Conservation (phyloP, 495 filamentous ascomycete species). For the Corynascus novoguineensis region DNA sequence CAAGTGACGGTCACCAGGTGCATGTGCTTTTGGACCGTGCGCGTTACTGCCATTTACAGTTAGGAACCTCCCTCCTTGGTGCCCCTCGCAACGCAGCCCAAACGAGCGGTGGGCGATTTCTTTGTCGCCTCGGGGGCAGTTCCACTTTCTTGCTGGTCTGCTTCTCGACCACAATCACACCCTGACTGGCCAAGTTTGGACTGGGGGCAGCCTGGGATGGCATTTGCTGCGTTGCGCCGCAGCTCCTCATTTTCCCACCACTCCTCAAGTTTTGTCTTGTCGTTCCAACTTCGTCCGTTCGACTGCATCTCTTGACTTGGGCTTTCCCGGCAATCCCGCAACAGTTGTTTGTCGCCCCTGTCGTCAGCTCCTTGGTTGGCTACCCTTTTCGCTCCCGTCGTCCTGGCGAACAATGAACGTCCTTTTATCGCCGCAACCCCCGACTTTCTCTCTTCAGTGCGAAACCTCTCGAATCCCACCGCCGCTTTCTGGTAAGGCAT, state of each 20-base stretch:
- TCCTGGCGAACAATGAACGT: constrained; percentile 42
- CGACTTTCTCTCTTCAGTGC: constrained; percentile 73
- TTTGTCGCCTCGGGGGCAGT: neutral
- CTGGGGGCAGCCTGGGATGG: constrained; percentile 23
- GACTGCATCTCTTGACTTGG: neutral
- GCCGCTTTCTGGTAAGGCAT: constrained; percentile 62
- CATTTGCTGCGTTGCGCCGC: constrained; percentile 27
- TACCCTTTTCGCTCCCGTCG: neutral
- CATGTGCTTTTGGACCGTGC: constrained; percentile 6
- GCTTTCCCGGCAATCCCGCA: constrained; percentile 7
- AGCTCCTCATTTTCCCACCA: constrained; percentile 34
- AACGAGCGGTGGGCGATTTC: constrained; percentile 3
- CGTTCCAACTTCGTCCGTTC: constrained; percentile 13
- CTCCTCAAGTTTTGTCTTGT: constrained; percentile 17
- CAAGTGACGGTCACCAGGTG: neutral
- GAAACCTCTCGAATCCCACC: constrained; percentile 64
- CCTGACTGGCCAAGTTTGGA: constrained; percentile 26
- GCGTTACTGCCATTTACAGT: neutral
- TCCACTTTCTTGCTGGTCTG: neutral
- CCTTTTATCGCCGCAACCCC: constrained; percentile 50
- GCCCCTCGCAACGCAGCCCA: neutral
- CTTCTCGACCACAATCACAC: constrained; percentile 20
- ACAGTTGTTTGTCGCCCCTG: constrained; percentile 6
- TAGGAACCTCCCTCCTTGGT: neutral
- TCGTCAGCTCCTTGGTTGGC: constrained; percentile 6